Conservation (phyloP, 2,329 filamentous ascomycete genomes). For the Penicillium digitatum region DNA sequence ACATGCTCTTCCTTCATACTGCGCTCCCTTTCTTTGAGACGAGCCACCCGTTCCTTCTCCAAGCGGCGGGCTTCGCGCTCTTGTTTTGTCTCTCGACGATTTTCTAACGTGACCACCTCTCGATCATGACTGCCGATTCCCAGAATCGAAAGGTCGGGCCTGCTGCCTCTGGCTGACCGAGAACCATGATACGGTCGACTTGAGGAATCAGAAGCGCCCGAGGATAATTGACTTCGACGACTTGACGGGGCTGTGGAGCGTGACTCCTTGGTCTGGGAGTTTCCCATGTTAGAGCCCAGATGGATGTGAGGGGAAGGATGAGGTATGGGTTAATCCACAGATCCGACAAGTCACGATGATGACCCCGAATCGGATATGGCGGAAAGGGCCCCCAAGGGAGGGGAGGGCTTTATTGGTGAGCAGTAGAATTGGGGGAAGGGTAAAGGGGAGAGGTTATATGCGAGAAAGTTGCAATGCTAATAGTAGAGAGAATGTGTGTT, state of each 20-base stretch:
- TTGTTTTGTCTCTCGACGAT: slow-evolving; percentile 79
- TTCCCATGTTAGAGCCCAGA: slow-evolving; percentile 37
- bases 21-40: slow-evolving; percentile 79
- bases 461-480: neutral
- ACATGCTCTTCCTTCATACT: slow-evolving; percentile 90
- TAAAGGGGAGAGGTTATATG: neutral
- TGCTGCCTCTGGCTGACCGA: slow-evolving; percentile 51
- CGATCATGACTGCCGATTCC: slow-evolving; percentile 51
- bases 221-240: slow-evolving; percentile 31
- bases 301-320: neutral
- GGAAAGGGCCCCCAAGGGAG: slow-evolving; percentile 12
- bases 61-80: slow-evolving; percentile 82
- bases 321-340: neutral
- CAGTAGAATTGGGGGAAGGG: neutral
- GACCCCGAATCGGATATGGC: slow-evolving; percentile 9
- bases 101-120: slow-evolving; percentile 51
- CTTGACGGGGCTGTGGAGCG: slow-evolving; percentile 30
- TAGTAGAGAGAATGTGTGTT: neutral
- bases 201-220: slow-evolving; percentile 30
- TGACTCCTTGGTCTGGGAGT: slow-evolving; percentile 47
- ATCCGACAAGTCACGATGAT: slow-evolving; percentile 5
- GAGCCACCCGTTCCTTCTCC: slow-evolving; percentile 71
- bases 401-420: neutral
- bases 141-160: slow-evolving; percentile 58
- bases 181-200: slow-evolving; percentile 35